Evolutionary conservation across 352 stramenopile species (phyloP).

Genomic region (Phytophthora pseudosyringae): DNA sequence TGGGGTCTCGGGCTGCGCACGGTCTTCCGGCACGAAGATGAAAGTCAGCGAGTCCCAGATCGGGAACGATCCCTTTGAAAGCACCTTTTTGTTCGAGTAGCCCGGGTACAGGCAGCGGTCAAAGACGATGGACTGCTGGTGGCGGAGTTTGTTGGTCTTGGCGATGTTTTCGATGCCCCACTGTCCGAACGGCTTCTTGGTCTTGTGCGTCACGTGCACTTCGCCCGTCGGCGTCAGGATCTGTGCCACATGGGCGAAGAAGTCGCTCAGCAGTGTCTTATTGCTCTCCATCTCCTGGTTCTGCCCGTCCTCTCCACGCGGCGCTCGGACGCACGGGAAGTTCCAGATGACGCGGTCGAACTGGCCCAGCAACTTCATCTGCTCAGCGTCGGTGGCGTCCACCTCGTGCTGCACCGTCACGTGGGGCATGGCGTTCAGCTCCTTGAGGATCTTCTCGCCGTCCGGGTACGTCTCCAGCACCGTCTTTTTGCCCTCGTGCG

Average conservation of each 20-base stretch:
- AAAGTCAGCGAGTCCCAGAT: slow-evolving; percentile 97
- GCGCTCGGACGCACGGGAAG: slow-evolving; percentile 94
- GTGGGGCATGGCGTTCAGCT: slow-evolving; percentile 69
- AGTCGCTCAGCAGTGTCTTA: slow-evolving; percentile 90
- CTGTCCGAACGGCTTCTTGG: slow-evolving; percentile 91
- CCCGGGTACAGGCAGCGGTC: slow-evolving; percentile 92
- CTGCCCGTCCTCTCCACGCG: slow-evolving; percentile 94
- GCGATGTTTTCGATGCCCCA: slow-evolving; percentile 86
- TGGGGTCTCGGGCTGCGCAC: slow-evolving; percentile 17
- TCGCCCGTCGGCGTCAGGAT: slow-evolving; percentile 77
- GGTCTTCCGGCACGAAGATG: slow-evolving; percentile 79
- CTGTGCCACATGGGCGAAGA: slow-evolving; percentile 77
- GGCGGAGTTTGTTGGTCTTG: slow-evolving; percentile 46
- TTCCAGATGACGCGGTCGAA: slow-evolving; percentile 97
- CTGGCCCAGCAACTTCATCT: slow-evolving; percentile 66
- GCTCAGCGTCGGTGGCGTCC: slow-evolving; percentile 88
- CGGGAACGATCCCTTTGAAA: slow-evolving; percentile 95
- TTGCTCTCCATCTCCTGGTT: slow-evolving; percentile 96
- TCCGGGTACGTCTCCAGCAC: slow-evolving; percentile 92
- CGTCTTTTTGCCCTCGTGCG: slow-evolving; percentile 90
- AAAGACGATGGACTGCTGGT: slow-evolving; percentile 90
- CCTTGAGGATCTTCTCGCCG: slow-evolving; percentile 75
- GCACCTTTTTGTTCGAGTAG: slow-evolving; percentile 96
- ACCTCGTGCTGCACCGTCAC: slow-evolving; percentile 87
- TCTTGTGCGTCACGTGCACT: slow-evolving; percentile 97